Evolutionary conservation across 371 early-diverging fungal genomes (phyloP).

Genomic region (Mortierella sp.): DNA sequence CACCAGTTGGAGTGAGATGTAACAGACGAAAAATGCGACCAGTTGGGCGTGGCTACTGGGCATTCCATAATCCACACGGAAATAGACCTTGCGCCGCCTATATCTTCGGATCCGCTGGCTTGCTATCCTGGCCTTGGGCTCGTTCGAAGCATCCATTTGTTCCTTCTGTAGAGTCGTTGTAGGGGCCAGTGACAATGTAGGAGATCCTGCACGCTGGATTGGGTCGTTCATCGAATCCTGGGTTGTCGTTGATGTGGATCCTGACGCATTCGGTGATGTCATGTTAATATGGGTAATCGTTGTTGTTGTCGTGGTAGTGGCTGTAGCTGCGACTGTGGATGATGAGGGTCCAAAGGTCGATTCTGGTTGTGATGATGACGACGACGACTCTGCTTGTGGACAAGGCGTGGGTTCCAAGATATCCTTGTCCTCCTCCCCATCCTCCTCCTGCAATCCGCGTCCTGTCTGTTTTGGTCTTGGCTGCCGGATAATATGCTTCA

Average conservation of each 20-base stretch:
- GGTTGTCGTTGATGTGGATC: background rate
- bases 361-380: constrained; percentile 1
- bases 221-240: constrained; percentile 20
- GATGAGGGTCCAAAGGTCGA: background rate
- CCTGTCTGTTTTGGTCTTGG: constrained; percentile 59
- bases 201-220: constrained; percentile 24
- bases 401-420: background rate
- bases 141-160: constrained; percentile 36
- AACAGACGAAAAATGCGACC: constrained; percentile 77
- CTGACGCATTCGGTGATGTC: background rate
- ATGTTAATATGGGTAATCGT: background rate
- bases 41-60: constrained; percentile 83
- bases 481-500: constrained; percentile 66
- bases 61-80: constrained; percentile 76
- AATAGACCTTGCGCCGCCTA: constrained; percentile 30
- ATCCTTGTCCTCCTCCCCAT: constrained; percentile 18
- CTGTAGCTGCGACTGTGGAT: background rate
- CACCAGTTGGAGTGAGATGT: constrained; percentile 57
- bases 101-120: constrained; percentile 32
- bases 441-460: background rate
- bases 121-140: constrained; percentile 30
- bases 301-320: background rate
- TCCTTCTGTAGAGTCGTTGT: constrained; percentile 46
- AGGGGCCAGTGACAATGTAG: constrained; percentile 41
- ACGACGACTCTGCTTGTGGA: background rate